phyloP scores from a whole-genome alignment of 2,329 filamentous ascomycete species.

The Fusarium chaquense region DNA sequence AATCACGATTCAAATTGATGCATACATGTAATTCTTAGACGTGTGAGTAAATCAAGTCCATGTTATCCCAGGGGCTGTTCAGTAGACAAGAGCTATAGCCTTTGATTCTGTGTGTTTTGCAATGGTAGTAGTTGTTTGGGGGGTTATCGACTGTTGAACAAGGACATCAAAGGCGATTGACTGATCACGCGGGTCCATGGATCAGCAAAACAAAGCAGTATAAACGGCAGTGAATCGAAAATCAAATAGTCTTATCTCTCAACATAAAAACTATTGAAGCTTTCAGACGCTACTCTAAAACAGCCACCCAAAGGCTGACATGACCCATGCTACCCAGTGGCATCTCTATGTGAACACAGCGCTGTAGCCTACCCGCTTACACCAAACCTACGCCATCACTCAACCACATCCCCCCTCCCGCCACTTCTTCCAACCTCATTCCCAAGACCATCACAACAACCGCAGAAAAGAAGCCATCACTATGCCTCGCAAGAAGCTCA shows the following conservation, averaged over 20 bases:
- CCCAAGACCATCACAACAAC: background rate
- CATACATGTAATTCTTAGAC: background rate
- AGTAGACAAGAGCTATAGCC: no score
- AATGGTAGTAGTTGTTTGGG: background rate
- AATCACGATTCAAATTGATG: background rate
- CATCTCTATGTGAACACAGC: background rate
- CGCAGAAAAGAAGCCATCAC: background rate
- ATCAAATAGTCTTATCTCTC: background rate
- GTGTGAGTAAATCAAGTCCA: no score
- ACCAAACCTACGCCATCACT: conserved; percentile 21
- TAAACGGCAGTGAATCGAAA: background rate
- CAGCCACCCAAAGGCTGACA: background rate
- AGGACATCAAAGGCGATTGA: background rate
- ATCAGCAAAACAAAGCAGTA: background rate
- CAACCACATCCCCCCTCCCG: conserved; percentile 14
- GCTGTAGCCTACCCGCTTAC: conserved; percentile 32
- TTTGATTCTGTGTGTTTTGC: background rate
- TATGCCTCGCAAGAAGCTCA: conserved; percentile 55
- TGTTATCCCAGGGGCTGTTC: no score
- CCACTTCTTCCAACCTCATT: conserved; percentile 6
- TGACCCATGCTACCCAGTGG: background rate
- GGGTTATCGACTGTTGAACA: background rate
- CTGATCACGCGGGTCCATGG: background rate
- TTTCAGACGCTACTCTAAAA: background rate
- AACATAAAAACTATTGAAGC: background rate